Evolutionary conservation across 169 alveolate genomes (phyloP).

Genomic region (Cryptosporidium andersoni): DNA sequence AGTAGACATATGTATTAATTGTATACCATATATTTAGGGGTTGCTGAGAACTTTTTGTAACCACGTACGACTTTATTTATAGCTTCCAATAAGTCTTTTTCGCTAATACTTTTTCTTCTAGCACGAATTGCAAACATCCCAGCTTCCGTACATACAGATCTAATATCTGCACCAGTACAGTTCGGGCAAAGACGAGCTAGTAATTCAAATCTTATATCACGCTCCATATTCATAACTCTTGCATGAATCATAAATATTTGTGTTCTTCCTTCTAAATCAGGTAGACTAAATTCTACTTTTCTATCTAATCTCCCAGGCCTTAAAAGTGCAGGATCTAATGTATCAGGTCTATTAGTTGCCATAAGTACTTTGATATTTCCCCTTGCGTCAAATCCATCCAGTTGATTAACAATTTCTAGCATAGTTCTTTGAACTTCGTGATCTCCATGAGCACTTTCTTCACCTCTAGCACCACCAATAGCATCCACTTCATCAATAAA

Average conservation of each 20-base stretch:
- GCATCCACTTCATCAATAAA: constrained; percentile 97
- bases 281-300: constrained; percentile 97
- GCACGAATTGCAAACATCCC: constrained; percentile 99
- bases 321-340: constrained; percentile 96
- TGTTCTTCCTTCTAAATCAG: constrained; percentile 96
- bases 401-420: constrained; percentile 98
- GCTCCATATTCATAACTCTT: constrained; percentile 94
- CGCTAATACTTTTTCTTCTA: constrained; percentile 96
- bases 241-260: constrained; percentile 98
- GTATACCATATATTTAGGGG: constrained; percentile 98
- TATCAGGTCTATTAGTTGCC: constrained; percentile 99
- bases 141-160: constrained; percentile 99
- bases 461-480: constrained; percentile 92
- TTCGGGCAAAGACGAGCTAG: constrained; percentile 97
- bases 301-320: constrained; percentile 99
- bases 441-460: constrained; percentile 93
- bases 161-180: constrained; percentile 97
- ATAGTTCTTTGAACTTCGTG: constrained; percentile 98
- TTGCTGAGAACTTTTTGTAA: constrained; percentile 97
- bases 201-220: constrained; percentile 95
- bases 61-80: constrained; percentile 97
- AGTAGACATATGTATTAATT: constrained; percentile 78
- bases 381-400: constrained; percentile 99
- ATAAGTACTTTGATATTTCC: constrained; percentile 97
- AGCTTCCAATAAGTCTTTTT: constrained; percentile 95